Percentiles rank a stretch among this genome's conserved stretches.
phyloP scores from a whole-genome alignment of 441 rosid species.

The California macrophylla region DNA sequence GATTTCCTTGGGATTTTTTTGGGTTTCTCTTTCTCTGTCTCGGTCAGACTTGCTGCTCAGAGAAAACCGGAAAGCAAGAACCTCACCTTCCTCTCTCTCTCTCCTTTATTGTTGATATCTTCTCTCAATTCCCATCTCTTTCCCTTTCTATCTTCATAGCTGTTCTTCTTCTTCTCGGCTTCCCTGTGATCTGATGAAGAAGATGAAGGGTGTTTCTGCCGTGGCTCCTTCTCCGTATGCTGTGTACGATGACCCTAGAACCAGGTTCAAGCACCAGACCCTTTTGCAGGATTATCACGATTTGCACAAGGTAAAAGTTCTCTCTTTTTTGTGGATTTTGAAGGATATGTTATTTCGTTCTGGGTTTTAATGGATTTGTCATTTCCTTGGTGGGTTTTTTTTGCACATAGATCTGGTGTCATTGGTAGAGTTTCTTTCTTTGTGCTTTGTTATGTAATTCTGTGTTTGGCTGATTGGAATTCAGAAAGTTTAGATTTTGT shows the following conservation, averaged over 20 bases:
- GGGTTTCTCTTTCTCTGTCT: conserved; percentile 53
- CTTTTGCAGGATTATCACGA: conserved; percentile 61
- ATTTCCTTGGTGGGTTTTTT: conserved; percentile 14
- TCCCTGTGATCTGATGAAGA: conserved; percentile 39
- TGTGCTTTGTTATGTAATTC: conserved; percentile 3
- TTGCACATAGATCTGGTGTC: conserved; percentile 27
- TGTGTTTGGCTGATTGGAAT: background rate
- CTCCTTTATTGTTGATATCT: background rate
- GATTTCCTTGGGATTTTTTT: conserved; percentile 82
- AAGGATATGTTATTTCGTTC: conserved; percentile 10
- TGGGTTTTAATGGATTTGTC: conserved; percentile 13
- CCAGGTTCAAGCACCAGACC: conserved; percentile 41
- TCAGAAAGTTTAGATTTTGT: background rate
- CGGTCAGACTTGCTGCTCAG: conserved; percentile 64
- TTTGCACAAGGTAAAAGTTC: conserved; percentile 41
- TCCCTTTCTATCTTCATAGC: too few relatives aligned
- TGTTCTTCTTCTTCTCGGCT: background rate
- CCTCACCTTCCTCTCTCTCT: conserved; percentile 30
- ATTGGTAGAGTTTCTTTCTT: background rate
- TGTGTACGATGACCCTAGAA: conserved; percentile 35
- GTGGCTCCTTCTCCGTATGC: conserved; percentile 26
- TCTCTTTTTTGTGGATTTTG: background rate
- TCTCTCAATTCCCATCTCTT: too few relatives aligned
- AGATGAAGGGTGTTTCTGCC: conserved; percentile 35
- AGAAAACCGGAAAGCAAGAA: conserved; percentile 48